Evolutionary conservation across 202 grass and related monocot species (phyloP), one percentile per base, ranked within the genome.

Genomic region (Carex sylvatica): DNA sequence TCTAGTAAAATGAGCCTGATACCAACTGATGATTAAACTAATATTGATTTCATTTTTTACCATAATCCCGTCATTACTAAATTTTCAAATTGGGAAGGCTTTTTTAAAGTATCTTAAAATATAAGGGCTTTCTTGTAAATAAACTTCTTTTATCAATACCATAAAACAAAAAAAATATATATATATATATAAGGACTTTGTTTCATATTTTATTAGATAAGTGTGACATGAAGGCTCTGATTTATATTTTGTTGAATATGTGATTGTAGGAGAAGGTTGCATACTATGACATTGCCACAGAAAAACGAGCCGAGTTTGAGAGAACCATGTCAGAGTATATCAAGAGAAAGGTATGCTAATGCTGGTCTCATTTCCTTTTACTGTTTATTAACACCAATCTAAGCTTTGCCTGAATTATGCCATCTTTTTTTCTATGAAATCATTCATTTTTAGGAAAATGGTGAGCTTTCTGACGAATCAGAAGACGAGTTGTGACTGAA

Each of bases 221-320:
- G 5, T 63, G 13, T 18, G 30, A 62, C 30, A 80, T 78, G 18
- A 42, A 61, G 33, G 58, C 15, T 87, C 80, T 55, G 44, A 9
- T 47, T 83, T 68, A n/a, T 72, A 54, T 16, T 12, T 85, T 67
- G 49, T 42, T 40, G 46, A 51, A 28, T 38, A 47, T 78, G 35
- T 26, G 20, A 59, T 85, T 31, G 74, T 54, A 98, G 92, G 90
- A 98, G 84, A 98, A 90, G 71, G 92, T 98, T 65, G 82, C 87
- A 77, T 94, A 98, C 65, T 98, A 94, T 83, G 95, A 98, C 83
- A 86, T 91, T 83, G 95, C 95, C 31, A 98, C 95, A 0, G 86
- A 93, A 84, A 94, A 92, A 83, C 84, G 95, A 67, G 92, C 95
- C 2, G 92, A 93, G 49, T 94, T 93, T 86, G 95, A 98, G 80